These are phyloP conservation scores for Salicornia ramosissima DNA, from an alignment of 148 eudicot species.

Conservation along the genomic window DNA sequence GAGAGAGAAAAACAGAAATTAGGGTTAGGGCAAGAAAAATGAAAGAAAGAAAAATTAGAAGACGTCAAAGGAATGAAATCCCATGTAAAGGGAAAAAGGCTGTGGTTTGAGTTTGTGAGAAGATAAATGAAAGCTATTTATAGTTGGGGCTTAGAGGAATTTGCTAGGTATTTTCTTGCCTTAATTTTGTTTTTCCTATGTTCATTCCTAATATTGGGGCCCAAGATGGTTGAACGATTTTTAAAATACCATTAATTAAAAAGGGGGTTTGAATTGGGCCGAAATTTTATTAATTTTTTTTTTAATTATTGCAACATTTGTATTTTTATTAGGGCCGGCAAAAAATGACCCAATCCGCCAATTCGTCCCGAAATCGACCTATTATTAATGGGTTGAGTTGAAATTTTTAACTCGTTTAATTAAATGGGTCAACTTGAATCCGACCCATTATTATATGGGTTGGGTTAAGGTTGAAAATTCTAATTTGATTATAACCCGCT, in stretches of 20 bases:
- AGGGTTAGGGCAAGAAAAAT: background rate
- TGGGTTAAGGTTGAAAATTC: no score
- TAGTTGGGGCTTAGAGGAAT: background rate
- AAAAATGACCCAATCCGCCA: no score
- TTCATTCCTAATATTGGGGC: background rate
- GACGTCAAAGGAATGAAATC: slow-evolving; percentile 19
- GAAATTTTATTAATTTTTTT: no score
- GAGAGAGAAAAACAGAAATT: slow-evolving; percentile 10
- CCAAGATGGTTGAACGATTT: background rate
- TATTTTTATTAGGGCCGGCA: no score
- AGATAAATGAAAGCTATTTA: slow-evolving; percentile 3
- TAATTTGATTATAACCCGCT: no score
- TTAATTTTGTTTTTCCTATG: background rate
- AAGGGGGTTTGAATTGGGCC: background rate
- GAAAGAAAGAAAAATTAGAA: background rate
- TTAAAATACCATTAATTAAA: background rate
- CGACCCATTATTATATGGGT: no score
- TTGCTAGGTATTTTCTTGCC: background rate
- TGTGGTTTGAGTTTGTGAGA: no score
- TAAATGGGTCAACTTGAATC: no score
- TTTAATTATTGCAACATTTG: no score
- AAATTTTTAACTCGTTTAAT: no score
- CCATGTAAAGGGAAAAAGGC: slow-evolving; percentile 8
- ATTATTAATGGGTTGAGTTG: no score
- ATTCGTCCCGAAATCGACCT: no score